Conservation (phyloP, 2,329 filamentous ascomycete species). For the Metarhizium humberi region DNA sequence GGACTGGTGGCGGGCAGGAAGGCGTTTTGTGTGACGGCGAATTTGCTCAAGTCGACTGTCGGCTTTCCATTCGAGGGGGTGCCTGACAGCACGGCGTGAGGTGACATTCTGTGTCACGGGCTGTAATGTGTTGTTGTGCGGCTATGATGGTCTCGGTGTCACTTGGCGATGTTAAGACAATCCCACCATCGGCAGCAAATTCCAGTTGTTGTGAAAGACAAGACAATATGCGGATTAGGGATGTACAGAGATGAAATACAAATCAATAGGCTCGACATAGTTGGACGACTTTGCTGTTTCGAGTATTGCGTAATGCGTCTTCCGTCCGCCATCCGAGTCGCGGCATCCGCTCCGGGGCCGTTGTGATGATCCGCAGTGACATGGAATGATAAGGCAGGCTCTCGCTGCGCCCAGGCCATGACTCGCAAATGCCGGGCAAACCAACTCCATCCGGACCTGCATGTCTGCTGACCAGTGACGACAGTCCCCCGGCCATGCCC, state of each 20-base stretch:
- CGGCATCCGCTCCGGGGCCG: not conserved
- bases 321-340: not conserved
- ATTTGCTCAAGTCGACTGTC: conserved; percentile 22
- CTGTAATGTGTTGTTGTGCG: not conserved
- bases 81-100: conserved; percentile 25
- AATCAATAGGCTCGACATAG: too few relatives aligned
- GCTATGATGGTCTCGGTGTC: not conserved
- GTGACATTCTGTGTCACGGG: conserved; percentile 26
- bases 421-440: not conserved
- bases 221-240: not conserved
- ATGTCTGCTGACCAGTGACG: not conserved
- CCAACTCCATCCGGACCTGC: not conserved
- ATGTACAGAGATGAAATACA: not conserved
- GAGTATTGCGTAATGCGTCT: not conserved
- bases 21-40: conserved; percentile 46
- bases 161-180: not conserved
- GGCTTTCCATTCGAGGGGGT: conserved; percentile 9
- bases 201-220: not conserved
- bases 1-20: conserved; percentile 71
- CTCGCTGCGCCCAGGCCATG: too few relatives aligned
- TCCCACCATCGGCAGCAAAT: too few relatives aligned
- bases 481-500: not conserved
- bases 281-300: too few relatives aligned
- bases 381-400: too few relatives aligned
- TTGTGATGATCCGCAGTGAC: not conserved